phyloP scores from a whole-genome alignment of 805 yeast species.

The Saturnispora sekii region DNA sequence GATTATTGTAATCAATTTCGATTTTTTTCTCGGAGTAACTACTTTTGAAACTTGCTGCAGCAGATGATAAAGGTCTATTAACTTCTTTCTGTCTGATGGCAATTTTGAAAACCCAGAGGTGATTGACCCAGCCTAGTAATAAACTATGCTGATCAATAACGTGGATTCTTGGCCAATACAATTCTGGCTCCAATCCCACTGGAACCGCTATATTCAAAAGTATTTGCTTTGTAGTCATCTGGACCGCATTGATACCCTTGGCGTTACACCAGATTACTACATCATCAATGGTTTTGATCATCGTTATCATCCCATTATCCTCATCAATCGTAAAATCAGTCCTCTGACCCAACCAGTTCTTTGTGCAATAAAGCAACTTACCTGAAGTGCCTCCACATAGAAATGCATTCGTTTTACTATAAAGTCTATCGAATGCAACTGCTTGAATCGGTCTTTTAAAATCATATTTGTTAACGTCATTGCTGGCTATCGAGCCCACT shows the following conservation, averaged over 20 bases:
- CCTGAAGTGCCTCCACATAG: constrained; percentile 90
- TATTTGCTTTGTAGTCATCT: constrained; percentile 39
- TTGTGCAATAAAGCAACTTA: constrained; percentile 59
- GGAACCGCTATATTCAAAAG: constrained; percentile 52
- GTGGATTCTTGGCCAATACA: constrained; percentile 74
- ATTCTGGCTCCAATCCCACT: constrained; percentile 49
- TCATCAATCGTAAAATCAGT: constrained; percentile 55
- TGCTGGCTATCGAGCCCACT: constrained; percentile 55
- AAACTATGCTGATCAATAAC: constrained; percentile 56
- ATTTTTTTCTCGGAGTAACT: constrained; percentile 31
- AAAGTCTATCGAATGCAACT: constrained; percentile 69
- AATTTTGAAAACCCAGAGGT: constrained; percentile 51
- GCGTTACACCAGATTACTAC: constrained; percentile 79
- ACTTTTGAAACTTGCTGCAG: constrained; percentile 43
- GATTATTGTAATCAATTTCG: constrained; percentile 38
- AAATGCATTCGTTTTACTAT: constrained; percentile 51
- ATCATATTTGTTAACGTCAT: constrained; percentile 63
- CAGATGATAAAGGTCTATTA: constrained; percentile 33
- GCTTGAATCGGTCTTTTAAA: constrained; percentile 84
- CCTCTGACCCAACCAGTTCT: constrained; percentile 83
- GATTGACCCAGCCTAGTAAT: constrained; percentile 74
- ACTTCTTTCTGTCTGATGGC: constrained; percentile 3
- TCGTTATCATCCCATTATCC: constrained; percentile 61
- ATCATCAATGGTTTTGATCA: constrained; percentile 53
- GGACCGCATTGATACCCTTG: constrained; percentile 62